Evolutionary conservation across 257 asterid species (phyloP), one percentile per base, ranked within the genome.

Genomic region (Oldenlandia corymbosa): DNA sequence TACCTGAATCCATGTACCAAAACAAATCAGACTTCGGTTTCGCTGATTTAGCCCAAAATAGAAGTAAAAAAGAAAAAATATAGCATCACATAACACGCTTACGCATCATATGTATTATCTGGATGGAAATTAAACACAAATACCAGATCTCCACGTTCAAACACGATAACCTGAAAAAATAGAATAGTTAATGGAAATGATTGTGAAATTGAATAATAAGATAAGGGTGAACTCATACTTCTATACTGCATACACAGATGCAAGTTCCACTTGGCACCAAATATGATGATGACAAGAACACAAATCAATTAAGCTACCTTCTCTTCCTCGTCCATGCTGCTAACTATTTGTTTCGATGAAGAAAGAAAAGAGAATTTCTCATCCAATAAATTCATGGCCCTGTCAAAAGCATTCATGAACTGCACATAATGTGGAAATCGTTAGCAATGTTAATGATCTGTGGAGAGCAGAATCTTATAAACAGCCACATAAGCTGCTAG

Each of bases 41-140:
- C 56, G 21, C 39, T 6, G 21, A 7, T 13, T 39, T n/a, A n/a
- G n/a, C n/a, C 1, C 20, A 3, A 9, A 20, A 4, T 27, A 52
- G 46, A 60, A 50, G 23, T 59, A n/a, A n/a, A n/a, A n/a, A n/a
- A n/a, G n/a, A n/a, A n/a, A n/a, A n/a, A n/a, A n/a, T n/a, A 60
- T 64, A 31, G 67, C 64, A 74, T 65, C 54, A 34, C 36, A 46
- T 50, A 57, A 36, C 62, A 57, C 42, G 32, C 3, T 60, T 91
- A 91, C 99, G 95, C 95, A 59, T 87, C 96, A 23, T 93, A 87
- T 36, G 95, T 85, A 73, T 89, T 85, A 34, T 74, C 81, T 18
- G 95, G 84, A 75, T 93, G 99, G 80, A 89, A 90, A 81, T 93
- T 93, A 66, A 89, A 87, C 51, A 93, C 96, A 72, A 89, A 93